phyloP scores from a whole-genome alignment of 2,329 filamentous ascomycete species.

The Eurotiales sp. region DNA sequence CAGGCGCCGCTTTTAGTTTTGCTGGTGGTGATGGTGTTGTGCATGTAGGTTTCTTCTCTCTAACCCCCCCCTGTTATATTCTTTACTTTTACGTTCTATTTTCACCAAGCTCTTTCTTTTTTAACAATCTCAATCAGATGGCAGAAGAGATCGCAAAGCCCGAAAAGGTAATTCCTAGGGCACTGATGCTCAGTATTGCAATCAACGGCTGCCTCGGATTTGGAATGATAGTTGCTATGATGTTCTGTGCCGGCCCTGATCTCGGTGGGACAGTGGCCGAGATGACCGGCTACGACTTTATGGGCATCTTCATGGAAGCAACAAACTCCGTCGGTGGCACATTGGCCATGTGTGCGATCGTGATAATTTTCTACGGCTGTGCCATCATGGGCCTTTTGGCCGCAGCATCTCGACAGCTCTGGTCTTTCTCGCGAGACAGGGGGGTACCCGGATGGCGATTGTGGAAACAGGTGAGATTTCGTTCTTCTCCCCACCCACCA shows the following conservation, averaged over 20 bases:
- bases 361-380: conserved; percentile 36
- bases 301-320: conserved; percentile 50
- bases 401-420: conserved; percentile 36
- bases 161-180: conserved; percentile 31
- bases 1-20: conserved; percentile 35
- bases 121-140: conserved; percentile 21
- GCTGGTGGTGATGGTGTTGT: conserved; percentile 36
- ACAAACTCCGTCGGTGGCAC: conserved; percentile 39
- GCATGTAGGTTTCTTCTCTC: conserved; percentile 28
- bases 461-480: conserved; percentile 23
- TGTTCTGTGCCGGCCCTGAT: conserved; percentile 41
- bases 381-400: conserved; percentile 26
- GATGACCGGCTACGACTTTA: conserved; percentile 45
- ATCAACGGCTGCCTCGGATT: conserved; percentile 48
- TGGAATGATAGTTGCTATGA: conserved; percentile 37
- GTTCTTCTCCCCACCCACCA: too few relatives aligned
- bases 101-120: not conserved
- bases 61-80: not conserved
- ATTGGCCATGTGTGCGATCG: conserved; percentile 44
- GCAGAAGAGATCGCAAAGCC: conserved; percentile 41
- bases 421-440: conserved; percentile 39
- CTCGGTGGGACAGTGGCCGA: conserved; percentile 34
- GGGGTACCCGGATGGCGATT: conserved; percentile 32
- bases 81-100: not conserved
- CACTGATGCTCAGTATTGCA: conserved; percentile 38